Base-by-base conservation (phyloP, 2,329 filamentous ascomycete genomes). In the Arachnomyces sp. region DNA sequence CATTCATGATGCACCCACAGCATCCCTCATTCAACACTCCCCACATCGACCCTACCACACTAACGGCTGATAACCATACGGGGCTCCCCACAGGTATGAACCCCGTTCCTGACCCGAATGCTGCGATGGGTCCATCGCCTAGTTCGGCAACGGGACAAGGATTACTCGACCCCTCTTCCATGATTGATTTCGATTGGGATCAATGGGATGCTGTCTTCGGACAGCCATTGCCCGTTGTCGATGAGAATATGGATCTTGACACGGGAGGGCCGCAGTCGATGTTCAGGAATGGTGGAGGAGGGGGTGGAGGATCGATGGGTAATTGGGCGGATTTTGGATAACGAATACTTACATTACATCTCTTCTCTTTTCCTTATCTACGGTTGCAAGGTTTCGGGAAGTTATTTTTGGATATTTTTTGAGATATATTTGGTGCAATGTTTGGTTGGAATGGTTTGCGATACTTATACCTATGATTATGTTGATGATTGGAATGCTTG, bases 121-220 rank as follows among this genome's bases (percentile, higher is more conserved):
- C 20, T 9, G 20, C 9, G 20, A 5, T 25, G 20, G 20, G 20
- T 9, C 20, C 5, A 9, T 9, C 20, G 5, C 20, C 20, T 9
- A 9, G 5, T 5, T 25, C 20, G 9, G 20, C 20, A 25, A 9
- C 20, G 9, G 9, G 20, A 25, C 20, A 25, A 9, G 5, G 9
- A 25, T 25, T 25, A 25, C 20, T 25, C 9, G 20, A 45, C 45
- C 31, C 31, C 30, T 7, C 44, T 47, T 58, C 61, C 7, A 66
- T 65, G 34, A 39, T 66, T 14, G 61, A 66, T 39, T 70, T 70
- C 47, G 66, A 70, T 49, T 70, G 67, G 67, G 67, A 69, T 39
- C 59, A 67, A 47, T 70, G 67, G 67, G 67, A 70, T 38, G 63
- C 66, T 5, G 65, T 70, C 2, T 70, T 70, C 38, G 66, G 66